Percentiles rank a stretch among this genome's conserved stretches.
Conservation (phyloP, 2,329 filamentous ascomycete genomes). For the Penicillium hesseltinei region DNA sequence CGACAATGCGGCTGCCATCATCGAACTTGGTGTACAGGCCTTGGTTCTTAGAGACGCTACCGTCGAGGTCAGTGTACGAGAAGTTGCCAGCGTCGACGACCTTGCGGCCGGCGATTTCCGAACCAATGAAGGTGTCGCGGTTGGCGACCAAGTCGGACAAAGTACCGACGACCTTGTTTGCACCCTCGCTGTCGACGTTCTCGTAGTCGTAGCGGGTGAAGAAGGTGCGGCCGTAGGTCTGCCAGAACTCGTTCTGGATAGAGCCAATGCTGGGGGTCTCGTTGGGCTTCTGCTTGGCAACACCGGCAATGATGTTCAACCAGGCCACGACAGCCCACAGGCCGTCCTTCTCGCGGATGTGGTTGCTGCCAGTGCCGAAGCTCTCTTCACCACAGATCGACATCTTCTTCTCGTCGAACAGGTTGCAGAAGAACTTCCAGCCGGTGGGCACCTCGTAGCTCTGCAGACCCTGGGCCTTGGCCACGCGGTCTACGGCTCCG, state of each 20-base stretch:
- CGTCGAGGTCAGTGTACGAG: slow-evolving; percentile 97
- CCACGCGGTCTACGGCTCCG: slow-evolving; percentile 90
- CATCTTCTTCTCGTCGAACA: slow-evolving; percentile 92
- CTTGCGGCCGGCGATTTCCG: slow-evolving; percentile 76
- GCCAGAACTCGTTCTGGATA: slow-evolving; percentile 98
- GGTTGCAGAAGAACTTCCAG: slow-evolving; percentile 98
- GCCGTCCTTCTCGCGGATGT: slow-evolving; percentile 98
- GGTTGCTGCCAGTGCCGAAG: slow-evolving; percentile 96
- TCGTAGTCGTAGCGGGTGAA: slow-evolving; percentile 99
- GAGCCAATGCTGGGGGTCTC: slow-evolving; percentile 88
- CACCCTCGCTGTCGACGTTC: slow-evolving; percentile 85
- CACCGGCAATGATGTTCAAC: slow-evolving; percentile 96
- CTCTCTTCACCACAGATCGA: slow-evolving; percentile 99
- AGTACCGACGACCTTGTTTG: slow-evolving; percentile 82
- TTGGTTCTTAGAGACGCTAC: slow-evolving; percentile 92
- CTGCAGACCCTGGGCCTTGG: slow-evolving; percentile 86
- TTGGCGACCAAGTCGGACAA: slow-evolving; percentile 74
- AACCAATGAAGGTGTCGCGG: slow-evolving; percentile 75
- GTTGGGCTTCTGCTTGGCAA: slow-evolving; percentile 75
- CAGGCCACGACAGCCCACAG: slow-evolving; percentile 96
- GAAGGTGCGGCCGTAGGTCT: slow-evolving; percentile 92
- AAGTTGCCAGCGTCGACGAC: slow-evolving; percentile 92
- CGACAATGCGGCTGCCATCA: slow-evolving; percentile 90
- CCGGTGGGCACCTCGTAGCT: slow-evolving; percentile 97
- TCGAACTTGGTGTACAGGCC: slow-evolving; percentile 93